These are phyloP conservation scores for Corylus americana DNA, from an alignment of 306 rosid species.

Conservation along the genomic window DNA sequence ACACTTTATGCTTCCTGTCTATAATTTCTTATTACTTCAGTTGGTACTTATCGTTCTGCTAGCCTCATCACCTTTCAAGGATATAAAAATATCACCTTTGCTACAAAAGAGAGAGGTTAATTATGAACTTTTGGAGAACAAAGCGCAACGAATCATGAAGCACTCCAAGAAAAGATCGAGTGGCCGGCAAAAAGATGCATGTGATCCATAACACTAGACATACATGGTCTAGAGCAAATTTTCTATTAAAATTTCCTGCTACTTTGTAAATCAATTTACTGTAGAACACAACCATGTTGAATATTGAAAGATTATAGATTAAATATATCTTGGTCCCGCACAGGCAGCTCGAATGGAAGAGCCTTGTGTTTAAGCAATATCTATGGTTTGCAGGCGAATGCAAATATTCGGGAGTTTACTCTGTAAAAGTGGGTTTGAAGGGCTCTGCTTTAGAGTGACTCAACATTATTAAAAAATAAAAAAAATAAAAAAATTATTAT, in stretches of 20 bases:
- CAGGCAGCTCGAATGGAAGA: too few species aligned
- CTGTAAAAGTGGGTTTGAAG: too few species aligned
- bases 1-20: neutral
- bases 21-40: neutral
- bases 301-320: neutral
- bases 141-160: neutral
- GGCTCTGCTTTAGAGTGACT: too few species aligned
- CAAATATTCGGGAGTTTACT: too few species aligned
- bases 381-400: too few species aligned
- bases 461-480: too few species aligned
- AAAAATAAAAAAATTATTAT: too few species aligned
- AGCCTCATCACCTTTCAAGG: neutral
- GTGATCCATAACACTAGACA: neutral
- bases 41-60: neutral
- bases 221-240: neutral
- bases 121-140: neutral
- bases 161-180: neutral
- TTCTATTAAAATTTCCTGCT: neutral
- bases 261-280: neutral
- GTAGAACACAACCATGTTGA: neutral
- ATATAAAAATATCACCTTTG: neutral
- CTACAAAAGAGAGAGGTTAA: neutral
- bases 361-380: too few species aligned
- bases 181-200: neutral
- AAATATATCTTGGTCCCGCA: neutral